A percentile compares a stretch with the other conserved stretches of the same genome.
These are phyloP conservation scores for Hypoxylon cercidicola DNA, from an alignment of 495 filamentous ascomycete species.

Conservation along the genomic window DNA sequence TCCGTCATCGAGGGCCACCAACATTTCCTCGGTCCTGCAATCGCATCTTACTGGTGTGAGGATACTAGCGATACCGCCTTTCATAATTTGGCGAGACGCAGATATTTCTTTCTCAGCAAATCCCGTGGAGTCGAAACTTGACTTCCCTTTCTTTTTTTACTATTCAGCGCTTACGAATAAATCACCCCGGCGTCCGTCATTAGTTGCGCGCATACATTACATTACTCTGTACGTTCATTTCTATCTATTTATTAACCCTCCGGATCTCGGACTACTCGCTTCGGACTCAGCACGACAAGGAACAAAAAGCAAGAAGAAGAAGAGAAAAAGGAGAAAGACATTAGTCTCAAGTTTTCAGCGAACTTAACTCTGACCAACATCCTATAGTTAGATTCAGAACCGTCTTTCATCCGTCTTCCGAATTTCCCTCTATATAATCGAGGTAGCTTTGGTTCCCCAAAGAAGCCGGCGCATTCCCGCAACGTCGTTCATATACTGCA, in stretches of 20 bases:
- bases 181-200: slow-evolving; percentile 34
- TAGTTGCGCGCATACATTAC: slow-evolving; percentile 33
- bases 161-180: slow-evolving; percentile 39
- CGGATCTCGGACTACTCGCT: slow-evolving; percentile 32
- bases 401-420: slow-evolving; percentile 12
- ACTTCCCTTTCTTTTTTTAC: slow-evolving; percentile 36
- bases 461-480: slow-evolving; percentile 34
- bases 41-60: slow-evolving; percentile 40
- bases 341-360: slow-evolving; percentile 8
- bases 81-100: slow-evolving; percentile 30
- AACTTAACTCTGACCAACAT: slow-evolving; percentile 38
- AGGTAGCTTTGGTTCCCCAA: slow-evolving; percentile 33
- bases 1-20: slow-evolving; percentile 36
- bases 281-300: slow-evolving; percentile 34
- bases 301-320: slow-evolving; percentile 30
- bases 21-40: slow-evolving; percentile 25
- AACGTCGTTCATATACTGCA: slow-evolving; percentile 44
- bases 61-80: slow-evolving; percentile 40
- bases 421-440: slow-evolving; percentile 26
- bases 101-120: slow-evolving; percentile 25
- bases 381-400: slow-evolving; percentile 38
- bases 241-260: slow-evolving; percentile 19
- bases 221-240: slow-evolving; percentile 32
- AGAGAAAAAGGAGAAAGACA: slow-evolving; percentile 32
- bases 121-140: slow-evolving; percentile 33